Percentiles rank a stretch among this genome's conserved stretches.
These are phyloP conservation scores for Parafenestella ontariensis DNA, from an alignment of 2,329 filamentous ascomycete species.

Conservation along the genomic window DNA sequence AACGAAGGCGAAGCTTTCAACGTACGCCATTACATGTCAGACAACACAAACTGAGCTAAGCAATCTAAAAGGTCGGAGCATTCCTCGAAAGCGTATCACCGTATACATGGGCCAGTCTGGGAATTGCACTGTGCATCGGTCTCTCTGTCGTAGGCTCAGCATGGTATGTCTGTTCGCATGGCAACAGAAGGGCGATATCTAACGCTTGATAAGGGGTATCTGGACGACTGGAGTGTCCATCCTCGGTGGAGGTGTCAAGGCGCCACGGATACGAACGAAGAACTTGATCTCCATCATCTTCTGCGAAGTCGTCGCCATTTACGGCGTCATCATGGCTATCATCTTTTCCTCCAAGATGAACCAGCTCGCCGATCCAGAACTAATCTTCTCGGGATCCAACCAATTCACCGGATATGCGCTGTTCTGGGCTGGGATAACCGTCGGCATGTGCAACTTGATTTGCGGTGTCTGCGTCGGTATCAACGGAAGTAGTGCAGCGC, in stretches of 20 bases:
- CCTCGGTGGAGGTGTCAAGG: conserved; percentile 93
- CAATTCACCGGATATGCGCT: conserved; percentile 95
- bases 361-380: conserved; percentile 68
- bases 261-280: conserved; percentile 97
- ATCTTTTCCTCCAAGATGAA: conserved; percentile 92
- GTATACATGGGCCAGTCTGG: conserved; percentile 89
- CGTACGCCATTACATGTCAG: conserved; percentile 58
- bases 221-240: conserved; percentile 98
- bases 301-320: conserved; percentile 99
- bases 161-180: conserved; percentile 69
- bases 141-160: conserved; percentile 95
- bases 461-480: conserved; percentile 97
- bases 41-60: conserved; percentile 10
- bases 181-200: conserved; percentile 10
- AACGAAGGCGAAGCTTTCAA: conserved; percentile 96
- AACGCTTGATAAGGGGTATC: conserved; percentile 76
- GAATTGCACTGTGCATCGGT: conserved; percentile 93
- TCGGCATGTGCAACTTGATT: conserved; percentile 93
- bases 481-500: conserved; percentile 94
- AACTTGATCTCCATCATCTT: conserved; percentile 99
- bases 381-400: conserved; percentile 75
- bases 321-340: conserved; percentile 99
- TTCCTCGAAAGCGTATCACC: conserved; percentile 95
- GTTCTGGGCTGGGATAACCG: conserved; percentile 95
- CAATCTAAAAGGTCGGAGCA: conserved; percentile 73